A percentile compares a stretch with the other conserved stretches of the same genome.
Conservation (phyloP, 2,329 filamentous ascomycete genomes). For the Cytospora piceicola region DNA sequence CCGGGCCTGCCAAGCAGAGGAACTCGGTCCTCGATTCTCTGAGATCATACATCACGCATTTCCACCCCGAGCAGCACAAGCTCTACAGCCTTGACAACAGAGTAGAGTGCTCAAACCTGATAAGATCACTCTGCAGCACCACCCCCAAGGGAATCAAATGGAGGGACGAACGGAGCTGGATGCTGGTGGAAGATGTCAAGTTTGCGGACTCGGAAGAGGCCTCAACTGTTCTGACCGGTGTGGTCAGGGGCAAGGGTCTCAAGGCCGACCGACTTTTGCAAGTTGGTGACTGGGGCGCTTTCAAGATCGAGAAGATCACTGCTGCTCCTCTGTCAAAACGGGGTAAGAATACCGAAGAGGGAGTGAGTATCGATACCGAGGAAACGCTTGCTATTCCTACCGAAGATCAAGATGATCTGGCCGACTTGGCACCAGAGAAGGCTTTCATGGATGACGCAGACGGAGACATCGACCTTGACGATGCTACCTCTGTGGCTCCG, state of each 20-base stretch:
- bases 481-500: constrained; percentile 47
- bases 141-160: constrained; percentile 93
- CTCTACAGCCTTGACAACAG: constrained; percentile 85
- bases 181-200: constrained; percentile 81
- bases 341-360: constrained; percentile 62
- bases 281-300: constrained; percentile 91
- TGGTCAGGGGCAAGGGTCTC: constrained; percentile 81
- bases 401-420: constrained; percentile 81
- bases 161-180: constrained; percentile 95
- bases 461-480: constrained; percentile 47
- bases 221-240: constrained; percentile 78
- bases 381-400: constrained; percentile 71
- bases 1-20: constrained; percentile 80
- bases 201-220: constrained; percentile 66
- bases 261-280: constrained; percentile 91
- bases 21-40: constrained; percentile 78
- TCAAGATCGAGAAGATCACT: constrained; percentile 87
- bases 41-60: constrained; percentile 91
- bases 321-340: constrained; percentile 69
- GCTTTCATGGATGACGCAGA: constrained; percentile 72
- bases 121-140: constrained; percentile 88
- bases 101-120: constrained; percentile 88
- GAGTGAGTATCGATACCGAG: constrained; percentile 70
- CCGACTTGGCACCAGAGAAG: constrained; percentile 85
- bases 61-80: constrained; percentile 91